Conservation (phyloP, 1,139 yeast genomes). For the Suhomyces yuchorum region DNA sequence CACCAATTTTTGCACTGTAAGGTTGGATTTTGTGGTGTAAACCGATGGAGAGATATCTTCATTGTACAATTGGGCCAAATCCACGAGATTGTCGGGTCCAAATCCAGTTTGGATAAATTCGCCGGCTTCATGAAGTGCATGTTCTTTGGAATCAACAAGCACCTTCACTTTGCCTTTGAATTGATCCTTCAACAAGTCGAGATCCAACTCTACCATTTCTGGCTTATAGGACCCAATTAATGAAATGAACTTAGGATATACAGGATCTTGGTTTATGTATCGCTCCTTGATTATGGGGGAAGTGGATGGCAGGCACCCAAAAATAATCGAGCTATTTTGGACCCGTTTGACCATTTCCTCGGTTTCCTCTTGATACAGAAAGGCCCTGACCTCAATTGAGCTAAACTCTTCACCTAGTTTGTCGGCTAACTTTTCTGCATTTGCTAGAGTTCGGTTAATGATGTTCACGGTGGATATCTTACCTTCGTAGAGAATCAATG, state of each 20-base stretch:
- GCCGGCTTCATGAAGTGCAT: slow-evolving; percentile 63
- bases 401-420: slow-evolving; percentile 30
- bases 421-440: slow-evolving; percentile 37
- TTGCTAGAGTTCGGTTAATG: slow-evolving; percentile 47
- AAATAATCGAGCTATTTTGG: slow-evolving; percentile 44
- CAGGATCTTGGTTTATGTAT: slow-evolving; percentile 34
- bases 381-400: slow-evolving; percentile 23
- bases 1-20: slow-evolving; percentile 54
- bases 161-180: slow-evolving; percentile 33
- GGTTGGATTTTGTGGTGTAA: slow-evolving; percentile 19
- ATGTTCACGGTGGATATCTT: slow-evolving; percentile 43
- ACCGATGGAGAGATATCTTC: slow-evolving; percentile 10
- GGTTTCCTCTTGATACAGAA: slow-evolving; percentile 23
- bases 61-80: slow-evolving; percentile 42
- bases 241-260: slow-evolving; percentile 47
- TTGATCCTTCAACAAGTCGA: slow-evolving; percentile 37
- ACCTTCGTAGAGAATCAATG: slow-evolving; percentile 42
- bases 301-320: slow-evolving; percentile 62
- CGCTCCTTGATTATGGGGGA: slow-evolving; percentile 44
- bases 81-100: slow-evolving; percentile 39
- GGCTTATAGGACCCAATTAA: slow-evolving; percentile 73
- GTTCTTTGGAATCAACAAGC: slow-evolving; percentile 62
- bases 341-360: slow-evolving; percentile 22
- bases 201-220: slow-evolving; percentile 65
- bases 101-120: slow-evolving; percentile 55